Conservation (phyloP, 208 protist species). For the Spongospora subterranea region DNA sequence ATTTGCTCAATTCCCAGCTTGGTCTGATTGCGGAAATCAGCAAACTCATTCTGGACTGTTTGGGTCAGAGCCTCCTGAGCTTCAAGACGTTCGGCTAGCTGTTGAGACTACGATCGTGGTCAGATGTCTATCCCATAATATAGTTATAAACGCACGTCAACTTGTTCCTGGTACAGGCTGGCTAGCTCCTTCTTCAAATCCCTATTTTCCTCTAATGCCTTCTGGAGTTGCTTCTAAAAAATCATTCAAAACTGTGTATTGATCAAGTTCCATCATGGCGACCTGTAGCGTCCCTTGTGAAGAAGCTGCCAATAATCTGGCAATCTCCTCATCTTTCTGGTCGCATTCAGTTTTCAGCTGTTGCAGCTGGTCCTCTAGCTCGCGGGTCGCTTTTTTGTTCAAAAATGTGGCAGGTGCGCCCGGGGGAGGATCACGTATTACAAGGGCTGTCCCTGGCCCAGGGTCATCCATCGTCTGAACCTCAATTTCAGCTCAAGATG, state of each 20-base stretch:
- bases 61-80: conserved; percentile 33
- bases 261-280: background rate
- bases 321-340: conserved; percentile 18
- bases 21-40: background rate
- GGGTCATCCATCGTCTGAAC: no score
- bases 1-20: conserved; percentile 20
- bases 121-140: background rate
- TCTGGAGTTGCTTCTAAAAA: conserved; percentile 48
- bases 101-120: background rate
- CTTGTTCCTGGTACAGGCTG: conserved; percentile 3
- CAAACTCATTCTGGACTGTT: conserved; percentile 30
- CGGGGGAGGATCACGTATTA: background rate
- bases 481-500: no score
- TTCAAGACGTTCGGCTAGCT: background rate
- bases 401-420: conserved; percentile 16
- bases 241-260: background rate
- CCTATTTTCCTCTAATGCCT: conserved; percentile 35
- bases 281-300: conserved; percentile 6
- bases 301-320: background rate
- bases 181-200: background rate
- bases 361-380: conserved; percentile 30
- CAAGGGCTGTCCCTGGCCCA: no score
- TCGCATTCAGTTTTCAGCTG: conserved; percentile 25
- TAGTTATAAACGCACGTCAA: background rate
- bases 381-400: background rate